phyloP scores from a whole-genome alignment of 805 yeast species.

The Torulaspora gathmanii region DNA sequence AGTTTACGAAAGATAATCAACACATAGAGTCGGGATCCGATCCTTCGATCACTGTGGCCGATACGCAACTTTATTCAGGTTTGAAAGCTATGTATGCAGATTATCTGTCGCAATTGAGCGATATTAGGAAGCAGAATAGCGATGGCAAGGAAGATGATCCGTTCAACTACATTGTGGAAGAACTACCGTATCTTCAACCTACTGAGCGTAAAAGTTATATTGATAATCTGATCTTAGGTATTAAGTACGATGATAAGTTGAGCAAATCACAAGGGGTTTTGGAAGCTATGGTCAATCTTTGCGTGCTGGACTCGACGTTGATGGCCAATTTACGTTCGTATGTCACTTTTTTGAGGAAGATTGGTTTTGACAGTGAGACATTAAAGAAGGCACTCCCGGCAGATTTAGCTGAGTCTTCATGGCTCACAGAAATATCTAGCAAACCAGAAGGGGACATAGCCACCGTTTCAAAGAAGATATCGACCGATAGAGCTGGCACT shows the following conservation, averaged over 20 bases:
- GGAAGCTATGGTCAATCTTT: constrained; percentile 21
- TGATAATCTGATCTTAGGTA: constrained; percentile 19
- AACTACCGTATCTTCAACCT: constrained; percentile 24
- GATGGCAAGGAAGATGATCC: constrained; percentile 13
- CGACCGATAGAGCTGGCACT: constrained; percentile 7
- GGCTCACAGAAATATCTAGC: neutral
- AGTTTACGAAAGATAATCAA: constrained; percentile 30
- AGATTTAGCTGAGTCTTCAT: constrained; percentile 1
- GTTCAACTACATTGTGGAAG: constrained; percentile 22
- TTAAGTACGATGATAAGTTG: constrained; percentile 10
- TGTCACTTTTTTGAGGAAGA: constrained; percentile 18
- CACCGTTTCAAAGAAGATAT: neutral
- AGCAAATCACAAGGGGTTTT: constrained; percentile 14
- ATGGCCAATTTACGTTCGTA: constrained; percentile 26
- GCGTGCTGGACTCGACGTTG: constrained; percentile 26
- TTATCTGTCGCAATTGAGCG: constrained; percentile 25
- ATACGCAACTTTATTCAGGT: constrained; percentile 29
- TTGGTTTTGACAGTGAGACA: constrained; percentile 22
- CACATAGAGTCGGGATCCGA: constrained; percentile 23
- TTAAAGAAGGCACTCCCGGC: constrained; percentile 11
- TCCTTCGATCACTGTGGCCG: constrained; percentile 25
- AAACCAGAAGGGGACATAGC: neutral
- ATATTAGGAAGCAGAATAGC: constrained; percentile 17
- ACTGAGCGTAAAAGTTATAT: constrained; percentile 29
- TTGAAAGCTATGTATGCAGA: constrained; percentile 32